A percentile compares a stretch with the other conserved stretches of the same genome.
Conservation (phyloP, 495 filamentous ascomycete species). For the Entonaema liquescens region DNA sequence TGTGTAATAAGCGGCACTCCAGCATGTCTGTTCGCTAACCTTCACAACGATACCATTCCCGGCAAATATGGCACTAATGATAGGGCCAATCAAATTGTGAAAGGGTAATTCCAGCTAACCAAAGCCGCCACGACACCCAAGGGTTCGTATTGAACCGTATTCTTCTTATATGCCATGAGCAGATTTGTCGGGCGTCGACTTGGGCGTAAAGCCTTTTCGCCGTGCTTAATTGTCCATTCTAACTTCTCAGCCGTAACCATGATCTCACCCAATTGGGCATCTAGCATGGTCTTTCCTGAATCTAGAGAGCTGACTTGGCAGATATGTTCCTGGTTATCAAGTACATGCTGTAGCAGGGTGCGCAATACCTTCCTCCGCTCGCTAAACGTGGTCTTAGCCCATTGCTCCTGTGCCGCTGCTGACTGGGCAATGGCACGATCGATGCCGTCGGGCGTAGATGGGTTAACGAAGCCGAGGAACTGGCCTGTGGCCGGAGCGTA, state of each 20-base stretch:
- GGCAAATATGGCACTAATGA: constrained; percentile 91
- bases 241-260: constrained; percentile 93
- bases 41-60: constrained; percentile 94
- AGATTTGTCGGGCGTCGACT: constrained; percentile 80
- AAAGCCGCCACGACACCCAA: constrained; percentile 91
- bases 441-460: constrained; percentile 79
- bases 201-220: constrained; percentile 80
- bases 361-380: constrained; percentile 82
- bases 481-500: constrained; percentile 91
- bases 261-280: constrained; percentile 92
- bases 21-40: constrained; percentile 90
- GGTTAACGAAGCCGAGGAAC: constrained; percentile 81
- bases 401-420: constrained; percentile 76
- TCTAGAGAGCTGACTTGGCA: constrained; percentile 88
- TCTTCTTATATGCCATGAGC: constrained; percentile 95
- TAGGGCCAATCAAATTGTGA: constrained; percentile 91
- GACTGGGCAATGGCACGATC: constrained; percentile 81
- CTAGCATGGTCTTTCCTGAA: constrained; percentile 96
- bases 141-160: constrained; percentile 89
- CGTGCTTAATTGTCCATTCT: constrained; percentile 91
- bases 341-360: constrained; percentile 80
- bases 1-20: constrained; percentile 84
- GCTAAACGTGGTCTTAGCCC: constrained; percentile 80
- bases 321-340: constrained; percentile 91
- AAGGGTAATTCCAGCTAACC: constrained; percentile 96